phyloP scores from a whole-genome alignment of 2,329 filamentous ascomycete species.

The Metarhizium humberi region DNA sequence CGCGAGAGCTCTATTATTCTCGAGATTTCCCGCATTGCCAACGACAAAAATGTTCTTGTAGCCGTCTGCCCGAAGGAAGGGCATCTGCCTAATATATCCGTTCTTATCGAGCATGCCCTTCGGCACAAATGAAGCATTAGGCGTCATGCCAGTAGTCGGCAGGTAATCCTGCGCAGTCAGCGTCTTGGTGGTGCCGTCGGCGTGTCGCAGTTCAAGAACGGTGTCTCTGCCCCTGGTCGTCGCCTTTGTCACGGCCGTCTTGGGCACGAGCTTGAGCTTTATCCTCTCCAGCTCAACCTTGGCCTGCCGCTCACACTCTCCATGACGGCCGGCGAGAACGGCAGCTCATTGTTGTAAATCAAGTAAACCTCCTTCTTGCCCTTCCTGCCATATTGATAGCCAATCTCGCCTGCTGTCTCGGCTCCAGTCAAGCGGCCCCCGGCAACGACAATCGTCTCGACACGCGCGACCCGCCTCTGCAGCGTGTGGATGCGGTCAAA shows the following conservation, averaged over 20 bases:
- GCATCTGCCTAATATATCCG: conserved; percentile 28
- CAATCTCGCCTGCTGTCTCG: conserved; percentile 43
- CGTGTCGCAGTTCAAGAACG: conserved; percentile 23
- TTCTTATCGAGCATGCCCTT: conserved; percentile 22
- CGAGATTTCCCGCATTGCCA: conserved; percentile 34
- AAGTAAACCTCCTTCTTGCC: conserved; percentile 38
- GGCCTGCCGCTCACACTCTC: conserved; percentile 29
- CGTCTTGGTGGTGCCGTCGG: conserved; percentile 24
- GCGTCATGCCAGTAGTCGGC: conserved; percentile 33
- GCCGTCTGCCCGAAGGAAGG: conserved; percentile 24
- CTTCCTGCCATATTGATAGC: conserved; percentile 31
- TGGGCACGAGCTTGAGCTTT: conserved; percentile 31
- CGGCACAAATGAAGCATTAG: conserved; percentile 37
- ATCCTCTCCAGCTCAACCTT: conserved; percentile 32
- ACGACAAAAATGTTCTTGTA: conserved; percentile 33
- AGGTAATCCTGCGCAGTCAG: conserved; percentile 36
- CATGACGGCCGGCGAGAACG: conserved; percentile 23
- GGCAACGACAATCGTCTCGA: conserved; percentile 39
- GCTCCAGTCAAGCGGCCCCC: conserved; percentile 42
- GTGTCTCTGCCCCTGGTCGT: conserved; percentile 17
- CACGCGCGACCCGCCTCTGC: conserved; percentile 28
- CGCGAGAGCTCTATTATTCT: conserved; percentile 21
- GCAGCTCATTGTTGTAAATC: conserved; percentile 27
- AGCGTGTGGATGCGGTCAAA: conserved; percentile 26
- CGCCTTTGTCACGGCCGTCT: conserved; percentile 25